Conservation (phyloP, 371 early-diverging fungal genomes). For the Spraguea lophii region DNA sequence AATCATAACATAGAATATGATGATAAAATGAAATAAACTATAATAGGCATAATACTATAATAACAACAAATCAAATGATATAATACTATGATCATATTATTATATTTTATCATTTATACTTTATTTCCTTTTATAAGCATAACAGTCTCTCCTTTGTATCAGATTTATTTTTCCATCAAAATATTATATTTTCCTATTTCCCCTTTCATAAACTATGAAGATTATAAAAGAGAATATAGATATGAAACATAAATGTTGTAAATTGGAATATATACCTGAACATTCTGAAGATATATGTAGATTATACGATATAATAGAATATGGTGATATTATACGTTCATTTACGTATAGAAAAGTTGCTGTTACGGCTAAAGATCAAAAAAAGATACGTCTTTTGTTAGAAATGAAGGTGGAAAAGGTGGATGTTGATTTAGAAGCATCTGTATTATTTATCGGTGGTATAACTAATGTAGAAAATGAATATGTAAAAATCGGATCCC, state of each 20-base stretch:
- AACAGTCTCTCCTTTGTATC: too few species aligned
- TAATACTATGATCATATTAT: too few species aligned
- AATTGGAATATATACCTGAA: slow-evolving; percentile 24
- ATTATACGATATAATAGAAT: slow-evolving; percentile 27
- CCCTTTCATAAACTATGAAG: slow-evolving; percentile 14
- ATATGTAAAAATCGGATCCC: slow-evolving; percentile 35
- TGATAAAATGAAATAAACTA: too few species aligned
- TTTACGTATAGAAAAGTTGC: slow-evolving; percentile 35
- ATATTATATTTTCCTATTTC: too few species aligned
- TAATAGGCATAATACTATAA: too few species aligned
- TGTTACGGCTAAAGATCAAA: slow-evolving; percentile 30
- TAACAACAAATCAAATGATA: too few species aligned
- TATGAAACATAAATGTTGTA: slow-evolving; percentile 6
- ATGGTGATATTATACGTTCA: slow-evolving; percentile 31
- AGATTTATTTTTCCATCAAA: too few species aligned
- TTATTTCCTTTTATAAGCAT: too few species aligned
- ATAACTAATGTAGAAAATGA: slow-evolving; percentile 35
- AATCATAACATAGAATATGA: too few species aligned
- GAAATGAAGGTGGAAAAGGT: slow-evolving; percentile 34
- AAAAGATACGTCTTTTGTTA: slow-evolving; percentile 24
- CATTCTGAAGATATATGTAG: slow-evolving; percentile 42
- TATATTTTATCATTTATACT: too few species aligned
- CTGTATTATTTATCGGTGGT: slow-evolving; percentile 40
- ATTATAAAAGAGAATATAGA: slow-evolving; percentile 18
- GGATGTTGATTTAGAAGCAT: slow-evolving; percentile 32